Conservation (phyloP, 768 basidiomycete genomes). For the Coprinellus micaceus region DNA sequence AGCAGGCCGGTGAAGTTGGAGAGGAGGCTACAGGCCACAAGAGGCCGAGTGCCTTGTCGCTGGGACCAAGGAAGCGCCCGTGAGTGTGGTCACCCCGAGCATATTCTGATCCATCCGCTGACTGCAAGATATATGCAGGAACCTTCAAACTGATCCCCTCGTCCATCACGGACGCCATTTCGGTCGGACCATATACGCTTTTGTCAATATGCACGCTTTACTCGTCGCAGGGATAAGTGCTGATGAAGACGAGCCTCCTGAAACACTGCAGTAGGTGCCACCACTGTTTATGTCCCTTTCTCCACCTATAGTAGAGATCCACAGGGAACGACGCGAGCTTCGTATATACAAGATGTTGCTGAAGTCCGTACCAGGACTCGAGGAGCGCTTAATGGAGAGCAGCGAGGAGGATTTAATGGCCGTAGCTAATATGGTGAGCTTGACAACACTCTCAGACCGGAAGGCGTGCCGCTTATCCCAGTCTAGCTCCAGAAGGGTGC, state of each 20-base stretch:
- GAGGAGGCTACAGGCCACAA: too few relatives aligned
- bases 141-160: not conserved
- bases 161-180: not conserved
- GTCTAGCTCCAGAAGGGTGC: constrained; percentile 12
- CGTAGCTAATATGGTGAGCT: too few relatives aligned
- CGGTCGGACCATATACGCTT: not conserved
- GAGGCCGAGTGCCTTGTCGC: not conserved
- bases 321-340: not conserved
- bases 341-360: not conserved
- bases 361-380: not conserved
- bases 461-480: too few relatives aligned
- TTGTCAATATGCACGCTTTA: not conserved
- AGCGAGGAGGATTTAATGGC: too few relatives aligned
- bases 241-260: not conserved
- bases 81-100: not conserved
- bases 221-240: not conserved
- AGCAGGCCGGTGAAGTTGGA: too few relatives aligned
- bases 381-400: not conserved
- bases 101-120: not conserved
- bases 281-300: not conserved
- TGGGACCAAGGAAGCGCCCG: not conserved
- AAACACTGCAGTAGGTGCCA: not conserved
- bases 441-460: too few relatives aligned
- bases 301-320: too few relatives aligned
- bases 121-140: not conserved